Percentiles rank a stretch among this genome's conserved stretches.
Conservation (phyloP, 2,329 filamentous ascomycete genomes). For the Colletotrichum sp. region DNA sequence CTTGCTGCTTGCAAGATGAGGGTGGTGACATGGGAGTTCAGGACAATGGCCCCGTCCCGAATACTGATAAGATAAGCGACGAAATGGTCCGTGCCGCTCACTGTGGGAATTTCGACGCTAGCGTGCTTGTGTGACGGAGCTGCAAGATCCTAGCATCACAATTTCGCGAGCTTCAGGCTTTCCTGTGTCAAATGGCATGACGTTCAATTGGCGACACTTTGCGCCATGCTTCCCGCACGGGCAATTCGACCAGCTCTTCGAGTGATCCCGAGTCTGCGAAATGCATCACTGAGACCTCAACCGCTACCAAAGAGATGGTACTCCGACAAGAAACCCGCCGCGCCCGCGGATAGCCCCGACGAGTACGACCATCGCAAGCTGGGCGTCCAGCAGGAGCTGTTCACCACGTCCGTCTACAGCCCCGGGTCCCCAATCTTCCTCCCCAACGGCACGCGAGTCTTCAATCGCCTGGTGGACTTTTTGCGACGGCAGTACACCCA, state of each 20-base stretch:
- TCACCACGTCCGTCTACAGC: slow-evolving; percentile 79
- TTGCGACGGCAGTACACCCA: slow-evolving; percentile 82
- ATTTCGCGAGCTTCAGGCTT: neutral
- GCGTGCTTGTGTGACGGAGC: neutral
- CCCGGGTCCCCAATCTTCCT: slow-evolving; percentile 87
- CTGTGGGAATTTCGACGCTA: neutral
- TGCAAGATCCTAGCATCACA: slow-evolving; percentile 6
- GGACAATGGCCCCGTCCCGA: neutral
- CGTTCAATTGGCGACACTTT: slow-evolving; percentile 1
- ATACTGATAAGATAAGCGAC: neutral
- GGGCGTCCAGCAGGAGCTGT: slow-evolving; percentile 73
- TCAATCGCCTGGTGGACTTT: slow-evolving; percentile 83
- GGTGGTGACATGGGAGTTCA: neutral
- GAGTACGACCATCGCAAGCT: slow-evolving; percentile 62
- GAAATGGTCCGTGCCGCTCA: neutral
- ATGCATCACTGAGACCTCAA: neutral
- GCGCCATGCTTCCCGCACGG: slow-evolving; percentile 30
- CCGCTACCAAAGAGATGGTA: neutral
- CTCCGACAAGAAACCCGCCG: slow-evolving; percentile 5
- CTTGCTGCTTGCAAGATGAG: neutral
- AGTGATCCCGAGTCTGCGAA: neutral
- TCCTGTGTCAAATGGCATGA: neutral
- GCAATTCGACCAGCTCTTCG: slow-evolving; percentile 21
- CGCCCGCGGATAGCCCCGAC: neutral
- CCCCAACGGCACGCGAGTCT: slow-evolving; percentile 80